phyloP scores from a whole-genome alignment of 2,329 filamentous ascomycete species.

The Penicillium sp. region DNA sequence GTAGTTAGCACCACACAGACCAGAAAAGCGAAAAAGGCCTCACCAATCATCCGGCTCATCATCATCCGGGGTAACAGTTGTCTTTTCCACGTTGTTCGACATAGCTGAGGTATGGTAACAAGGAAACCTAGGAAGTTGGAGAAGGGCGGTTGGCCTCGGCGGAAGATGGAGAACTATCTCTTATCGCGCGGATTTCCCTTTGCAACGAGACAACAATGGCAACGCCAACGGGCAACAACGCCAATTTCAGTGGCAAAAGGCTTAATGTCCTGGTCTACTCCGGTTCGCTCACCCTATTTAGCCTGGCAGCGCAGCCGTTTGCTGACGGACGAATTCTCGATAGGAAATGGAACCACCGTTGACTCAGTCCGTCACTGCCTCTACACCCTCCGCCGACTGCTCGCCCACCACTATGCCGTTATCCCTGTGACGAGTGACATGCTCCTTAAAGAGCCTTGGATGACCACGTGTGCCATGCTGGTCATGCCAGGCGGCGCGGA shows the following conservation, averaged over 20 bases:
- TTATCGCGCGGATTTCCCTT: slow-evolving; percentile 18
- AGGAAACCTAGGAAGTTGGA: background rate
- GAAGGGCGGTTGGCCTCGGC: slow-evolving; percentile 18
- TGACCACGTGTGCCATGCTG: slow-evolving; percentile 77
- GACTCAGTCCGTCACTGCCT: slow-evolving; percentile 89
- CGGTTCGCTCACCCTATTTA: slow-evolving; percentile 52
- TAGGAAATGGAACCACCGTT: slow-evolving; percentile 79
- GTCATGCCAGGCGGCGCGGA: slow-evolving; percentile 96
- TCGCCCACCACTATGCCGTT: slow-evolving; percentile 89
- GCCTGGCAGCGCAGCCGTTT: slow-evolving; percentile 24
- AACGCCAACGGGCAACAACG: slow-evolving; percentile 27
- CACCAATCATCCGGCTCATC: slow-evolving; percentile 97
- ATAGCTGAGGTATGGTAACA: slow-evolving; percentile 37
- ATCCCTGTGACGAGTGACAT: slow-evolving; percentile 75
- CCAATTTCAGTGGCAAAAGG: slow-evolving; percentile 60
- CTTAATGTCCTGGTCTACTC: slow-evolving; percentile 94
- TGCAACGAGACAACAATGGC: slow-evolving; percentile 25
- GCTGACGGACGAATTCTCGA: slow-evolving; percentile 25
- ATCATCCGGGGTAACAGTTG: slow-evolving; percentile 44
- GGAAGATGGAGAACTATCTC: slow-evolving; percentile 9
- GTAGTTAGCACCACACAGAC: slow-evolving; percentile 18
- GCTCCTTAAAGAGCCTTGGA: slow-evolving; percentile 89
- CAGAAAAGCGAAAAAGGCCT: slow-evolving; percentile 24
- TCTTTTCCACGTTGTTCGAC: slow-evolving; percentile 56
- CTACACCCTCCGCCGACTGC: slow-evolving; percentile 77